Base-by-base conservation (phyloP, 2,329 filamentous ascomycete genomes). In the Macrophomina tecta region DNA sequence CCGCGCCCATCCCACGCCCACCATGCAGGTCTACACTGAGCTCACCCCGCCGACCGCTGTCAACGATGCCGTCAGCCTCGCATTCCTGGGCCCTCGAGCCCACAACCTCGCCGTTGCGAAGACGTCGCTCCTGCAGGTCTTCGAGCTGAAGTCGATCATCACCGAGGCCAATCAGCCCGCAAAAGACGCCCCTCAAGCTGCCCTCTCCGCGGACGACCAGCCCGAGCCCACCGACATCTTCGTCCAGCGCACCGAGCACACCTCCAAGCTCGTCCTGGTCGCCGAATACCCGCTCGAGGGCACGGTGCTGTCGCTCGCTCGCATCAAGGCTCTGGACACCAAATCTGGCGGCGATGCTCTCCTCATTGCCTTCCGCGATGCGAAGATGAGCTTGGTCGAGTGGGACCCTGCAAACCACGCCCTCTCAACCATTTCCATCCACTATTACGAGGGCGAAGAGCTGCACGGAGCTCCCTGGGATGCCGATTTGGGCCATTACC, bases 21-120 rank as follows among this genome's bases (percentile, higher is more conserved):
- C 68, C 68, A 98, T 98, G 94, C 94, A 98, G 87, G 97, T 93
- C 85, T 98, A 98, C 82, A 94, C 93, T 76, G 95, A 99, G 85
- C 86, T 99, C 78, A 89, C 93, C 79, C 91, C 94, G 83, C 94
- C 95, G 65, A 96, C 94, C 78, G 94, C 94, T 78, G 93, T 98
- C 81, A 94, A 93, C 75, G 91, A 97, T 82, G 92, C 94, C 70
- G 82, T 97, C 74, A 87, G 85, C 68, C 82, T 97, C 48, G 88
- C 93, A 42, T 93, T 99, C 76, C 85, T 90, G 55, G 90, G 91
- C 55, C 81, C 91, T 60, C 86, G 89, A 70, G 88, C 91, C 73
- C 90, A 87, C 78, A 97, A 98, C 78, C 87, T 99, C 71, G 84
- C 97, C 72, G 89, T 99, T 81, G 93, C 93, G 74, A 97, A 94